Evolutionary conservation across 2,329 filamentous ascomycete genomes (phyloP).

Genomic region (Ascochyta koolunga): DNA sequence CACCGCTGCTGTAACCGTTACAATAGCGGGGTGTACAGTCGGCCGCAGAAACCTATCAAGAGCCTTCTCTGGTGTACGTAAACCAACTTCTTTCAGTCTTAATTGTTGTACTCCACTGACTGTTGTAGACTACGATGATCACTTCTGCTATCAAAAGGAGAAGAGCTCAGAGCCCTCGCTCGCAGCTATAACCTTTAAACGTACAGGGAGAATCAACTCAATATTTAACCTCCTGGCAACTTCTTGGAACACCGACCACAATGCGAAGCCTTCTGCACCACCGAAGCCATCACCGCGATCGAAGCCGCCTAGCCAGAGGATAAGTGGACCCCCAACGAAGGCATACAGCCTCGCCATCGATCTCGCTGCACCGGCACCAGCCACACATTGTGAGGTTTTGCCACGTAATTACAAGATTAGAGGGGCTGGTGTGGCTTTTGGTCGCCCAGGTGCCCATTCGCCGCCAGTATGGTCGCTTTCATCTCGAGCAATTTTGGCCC

Average conservation of each 20-base stretch:
- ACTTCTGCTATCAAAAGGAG: conserved; percentile 14
- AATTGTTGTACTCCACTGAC: not conserved
- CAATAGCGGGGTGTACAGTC: not conserved
- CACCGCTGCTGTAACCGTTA: conserved; percentile 4
- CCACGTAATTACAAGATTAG: conserved; percentile 4
- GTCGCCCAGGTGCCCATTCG: not conserved
- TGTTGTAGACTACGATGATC: conserved; percentile 6
- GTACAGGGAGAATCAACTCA: not conserved
- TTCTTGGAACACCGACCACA: not conserved
- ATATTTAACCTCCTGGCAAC: not conserved
- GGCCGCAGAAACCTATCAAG: not conserved
- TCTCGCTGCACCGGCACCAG: not conserved
- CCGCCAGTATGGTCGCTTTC: conserved; percentile 11
- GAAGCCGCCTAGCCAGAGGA: not conserved
- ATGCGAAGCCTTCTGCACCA: not conserved
- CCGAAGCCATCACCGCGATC: not conserved
- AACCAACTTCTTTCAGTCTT: not conserved
- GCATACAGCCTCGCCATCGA: not conserved
- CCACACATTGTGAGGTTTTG: conserved; percentile 6
- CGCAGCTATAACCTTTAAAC: not conserved
- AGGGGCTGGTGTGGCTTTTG: not conserved
- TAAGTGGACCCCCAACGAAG: not conserved
- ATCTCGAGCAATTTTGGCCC: conserved; percentile 16
- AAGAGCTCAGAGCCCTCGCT: conserved; percentile 8
- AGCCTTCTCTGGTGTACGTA: not conserved